A percentile compares a stretch with the other conserved stretches of the same genome.
These are phyloP conservation scores for Uronychia setigera DNA, from an alignment of 73 alveolate genomes.

Conservation along the genomic window DNA sequence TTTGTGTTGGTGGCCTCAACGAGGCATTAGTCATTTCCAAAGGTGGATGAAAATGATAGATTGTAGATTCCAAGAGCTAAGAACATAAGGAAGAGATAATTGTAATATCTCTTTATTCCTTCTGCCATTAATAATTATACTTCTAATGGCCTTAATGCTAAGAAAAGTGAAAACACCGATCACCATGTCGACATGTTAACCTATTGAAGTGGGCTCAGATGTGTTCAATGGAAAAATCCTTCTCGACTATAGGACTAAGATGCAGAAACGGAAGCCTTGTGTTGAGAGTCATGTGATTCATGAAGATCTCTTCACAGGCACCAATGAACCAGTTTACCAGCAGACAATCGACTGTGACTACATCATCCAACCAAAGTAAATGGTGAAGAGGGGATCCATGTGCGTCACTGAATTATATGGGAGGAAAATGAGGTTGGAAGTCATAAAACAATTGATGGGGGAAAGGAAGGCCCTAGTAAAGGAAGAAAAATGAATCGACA, in stretches of 20 bases:
- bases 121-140: neutral
- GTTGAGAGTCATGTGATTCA: neutral
- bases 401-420: conserved; percentile 56
- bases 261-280: neutral
- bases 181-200: too few relatives aligned
- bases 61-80: neutral
- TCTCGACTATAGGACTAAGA: neutral
- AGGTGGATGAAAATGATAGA: neutral
- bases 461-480: neutral
- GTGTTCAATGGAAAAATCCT: neutral
- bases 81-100: neutral
- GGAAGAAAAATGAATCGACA: neutral
- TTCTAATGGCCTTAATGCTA: too few relatives aligned
- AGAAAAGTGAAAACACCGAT: too few relatives aligned
- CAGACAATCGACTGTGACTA: conserved; percentile 37
- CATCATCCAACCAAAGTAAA: conserved; percentile 42
- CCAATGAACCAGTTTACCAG: neutral
- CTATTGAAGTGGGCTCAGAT: neutral
- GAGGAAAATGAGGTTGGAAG: conserved; percentile 35
- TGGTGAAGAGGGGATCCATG: conserved; percentile 55
- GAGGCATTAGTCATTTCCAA: neutral
- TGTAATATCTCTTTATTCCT: neutral
- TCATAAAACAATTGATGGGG: conserved; percentile 26
- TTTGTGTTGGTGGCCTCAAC: neutral
- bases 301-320: neutral